phyloP scores from a whole-genome alignment of 2,329 filamentous ascomycete genomes.

The Pseudocercospora macadamiae region DNA sequence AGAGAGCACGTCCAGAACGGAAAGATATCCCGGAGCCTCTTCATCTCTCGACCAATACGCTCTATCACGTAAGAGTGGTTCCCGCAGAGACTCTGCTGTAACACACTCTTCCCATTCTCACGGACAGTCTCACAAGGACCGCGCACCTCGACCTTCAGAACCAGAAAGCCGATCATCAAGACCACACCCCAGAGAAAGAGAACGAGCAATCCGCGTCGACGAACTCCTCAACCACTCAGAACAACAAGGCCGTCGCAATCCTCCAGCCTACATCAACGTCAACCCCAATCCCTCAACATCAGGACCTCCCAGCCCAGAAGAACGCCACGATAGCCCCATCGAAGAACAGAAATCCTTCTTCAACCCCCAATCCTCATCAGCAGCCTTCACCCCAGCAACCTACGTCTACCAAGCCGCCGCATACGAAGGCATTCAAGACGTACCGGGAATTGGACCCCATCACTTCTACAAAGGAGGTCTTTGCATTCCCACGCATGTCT shows the following conservation, averaged over 20 bases:
- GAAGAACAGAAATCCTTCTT: background rate
- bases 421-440: constrained; percentile 13
- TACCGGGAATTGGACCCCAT: constrained; percentile 11
- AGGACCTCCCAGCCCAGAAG: background rate
- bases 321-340: constrained; percentile 3
- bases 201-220: constrained; percentile 1
- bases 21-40: background rate
- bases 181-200: no score
- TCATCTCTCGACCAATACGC: constrained; percentile 3
- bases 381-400: constrained; percentile 15
- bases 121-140: background rate
- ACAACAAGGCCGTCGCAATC: background rate
- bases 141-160: background rate
- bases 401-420: constrained; percentile 19
- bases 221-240: background rate
- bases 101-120: background rate
- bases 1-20: background rate
- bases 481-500: constrained; percentile 17
- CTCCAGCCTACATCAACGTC: background rate
- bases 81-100: background rate
- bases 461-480: constrained; percentile 13
- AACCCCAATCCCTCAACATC: no score
- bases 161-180: no score
- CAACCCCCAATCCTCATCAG: background rate
- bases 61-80: constrained; percentile 4